A percentile compares a stretch with the other conserved stretches of the same genome.
These are phyloP conservation scores for Erysiphe pulchra DNA, from an alignment of 2,329 filamentous ascomycete species.

Conservation along the genomic window DNA sequence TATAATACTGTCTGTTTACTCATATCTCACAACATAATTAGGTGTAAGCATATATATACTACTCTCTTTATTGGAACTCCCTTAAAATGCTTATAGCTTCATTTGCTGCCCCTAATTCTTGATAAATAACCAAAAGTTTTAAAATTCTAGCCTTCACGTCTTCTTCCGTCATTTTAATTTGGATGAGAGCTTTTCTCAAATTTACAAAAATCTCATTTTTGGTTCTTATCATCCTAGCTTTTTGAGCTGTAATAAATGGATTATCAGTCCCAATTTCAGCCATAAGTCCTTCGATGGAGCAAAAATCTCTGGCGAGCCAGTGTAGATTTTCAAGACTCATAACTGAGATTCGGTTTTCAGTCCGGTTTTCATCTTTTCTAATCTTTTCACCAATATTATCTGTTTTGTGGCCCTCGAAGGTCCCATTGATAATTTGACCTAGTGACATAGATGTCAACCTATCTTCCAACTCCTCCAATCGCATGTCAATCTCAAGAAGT, in stretches of 20 bases:
- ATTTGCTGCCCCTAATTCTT: slow-evolving; percentile 29
- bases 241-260: slow-evolving; percentile 34
- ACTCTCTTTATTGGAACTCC: slow-evolving; percentile 7
- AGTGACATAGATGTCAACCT: slow-evolving; percentile 26
- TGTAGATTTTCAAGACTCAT: slow-evolving; percentile 17
- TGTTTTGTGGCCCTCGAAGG: slow-evolving; percentile 10
- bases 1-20: too few species aligned
- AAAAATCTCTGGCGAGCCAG: slow-evolving; percentile 29
- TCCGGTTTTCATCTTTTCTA: slow-evolving; percentile 12
- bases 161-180: slow-evolving; percentile 20
- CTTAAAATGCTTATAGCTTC: slow-evolving; percentile 28
- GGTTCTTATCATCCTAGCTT: slow-evolving; percentile 27
- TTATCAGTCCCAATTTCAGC: slow-evolving; percentile 27
- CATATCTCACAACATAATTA: too few species aligned
- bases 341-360: slow-evolving; percentile 11
- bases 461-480: slow-evolving; percentile 36
- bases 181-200: slow-evolving; percentile 33
- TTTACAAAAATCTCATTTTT: slow-evolving; percentile 38
- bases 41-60: not conserved
- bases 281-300: slow-evolving; percentile 25
- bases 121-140: slow-evolving; percentile 31
- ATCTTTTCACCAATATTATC: slow-evolving; percentile 18
- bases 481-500: slow-evolving; percentile 41
- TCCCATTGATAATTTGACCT: slow-evolving; percentile 8
- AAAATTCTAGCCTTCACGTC: slow-evolving; percentile 20